Percentiles rank a stretch among this genome's conserved stretches.
Evolutionary conservation across 1,284 basidiomycete genomes (phyloP).

Genomic region (Moniliella sp.): DNA sequence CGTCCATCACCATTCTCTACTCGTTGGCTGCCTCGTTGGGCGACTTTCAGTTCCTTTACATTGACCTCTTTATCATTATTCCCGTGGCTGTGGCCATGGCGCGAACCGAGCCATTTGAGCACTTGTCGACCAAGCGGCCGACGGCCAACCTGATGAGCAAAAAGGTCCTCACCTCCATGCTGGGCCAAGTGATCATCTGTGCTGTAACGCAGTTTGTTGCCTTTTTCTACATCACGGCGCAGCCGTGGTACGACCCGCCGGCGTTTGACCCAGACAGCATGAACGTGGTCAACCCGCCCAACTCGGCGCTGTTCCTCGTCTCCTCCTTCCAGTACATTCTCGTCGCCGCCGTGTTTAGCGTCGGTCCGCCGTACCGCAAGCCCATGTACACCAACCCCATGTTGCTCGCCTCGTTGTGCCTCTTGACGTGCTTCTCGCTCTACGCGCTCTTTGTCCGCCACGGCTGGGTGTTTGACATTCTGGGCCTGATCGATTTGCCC

Average conservation of each 20-base stretch:
- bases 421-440: constrained; percentile 13
- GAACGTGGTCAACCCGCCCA: constrained; percentile 77
- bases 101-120: constrained; percentile 63
- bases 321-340: constrained; percentile 97
- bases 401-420: constrained; percentile 17
- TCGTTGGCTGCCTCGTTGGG: constrained; percentile 86
- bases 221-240: constrained; percentile 65
- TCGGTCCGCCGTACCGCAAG: constrained; percentile 84
- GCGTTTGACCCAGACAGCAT: constrained; percentile 51
- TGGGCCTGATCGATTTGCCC: constrained; percentile 62
- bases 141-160: constrained; percentile 89
- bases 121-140: constrained; percentile 66
- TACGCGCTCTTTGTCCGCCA: constrained; percentile 40
- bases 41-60: constrained; percentile 90
- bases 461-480: constrained; percentile 43
- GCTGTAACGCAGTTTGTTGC: constrained; percentile 62
- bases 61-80: constrained; percentile 90
- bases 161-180: constrained; percentile 76
- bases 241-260: constrained; percentile 56
- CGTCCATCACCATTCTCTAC: constrained; percentile 67
- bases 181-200: constrained; percentile 77
- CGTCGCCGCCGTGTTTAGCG: constrained; percentile 85
- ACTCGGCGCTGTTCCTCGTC: constrained; percentile 71
- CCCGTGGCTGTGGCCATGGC: constrained; percentile 88
- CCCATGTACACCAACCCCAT: constrained; percentile 70